These are phyloP conservation scores for Saitoella complicata DNA, from an alignment of 805 yeast genomes.

Conservation along the genomic window DNA sequence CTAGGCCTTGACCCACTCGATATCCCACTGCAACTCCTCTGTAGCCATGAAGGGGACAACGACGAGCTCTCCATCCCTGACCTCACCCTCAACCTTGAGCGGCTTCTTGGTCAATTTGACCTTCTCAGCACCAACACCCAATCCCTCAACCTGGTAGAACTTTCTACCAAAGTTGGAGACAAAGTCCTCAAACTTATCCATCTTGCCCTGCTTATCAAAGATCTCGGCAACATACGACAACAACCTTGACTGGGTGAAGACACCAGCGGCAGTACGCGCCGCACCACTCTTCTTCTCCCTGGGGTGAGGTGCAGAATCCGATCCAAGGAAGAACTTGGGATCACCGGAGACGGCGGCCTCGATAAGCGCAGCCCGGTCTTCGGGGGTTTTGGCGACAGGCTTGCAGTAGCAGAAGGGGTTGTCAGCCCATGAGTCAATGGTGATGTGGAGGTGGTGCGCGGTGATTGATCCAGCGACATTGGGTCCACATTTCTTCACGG, in stretches of 20 bases:
- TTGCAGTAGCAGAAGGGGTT: slow-evolving; percentile 89
- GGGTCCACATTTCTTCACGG: slow-evolving; percentile 51
- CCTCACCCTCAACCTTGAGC: no score
- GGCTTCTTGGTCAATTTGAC: no score
- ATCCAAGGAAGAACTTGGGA: slow-evolving; percentile 88
- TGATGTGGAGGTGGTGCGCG: slow-evolving; percentile 81
- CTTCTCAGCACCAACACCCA: no score
- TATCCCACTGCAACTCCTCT: no score
- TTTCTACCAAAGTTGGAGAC: slow-evolving; percentile 56
- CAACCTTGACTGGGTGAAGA: slow-evolving; percentile 74
- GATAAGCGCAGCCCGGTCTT: slow-evolving; percentile 63
- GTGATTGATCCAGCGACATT: slow-evolving; percentile 84
- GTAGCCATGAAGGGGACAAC: no score
- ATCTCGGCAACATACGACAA: slow-evolving; percentile 73
- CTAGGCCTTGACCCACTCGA: no score
- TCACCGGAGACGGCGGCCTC: slow-evolving; percentile 83
- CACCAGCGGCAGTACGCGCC: slow-evolving; percentile 65
- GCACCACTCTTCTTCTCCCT: slow-evolving; percentile 65
- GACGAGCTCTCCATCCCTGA: no score
- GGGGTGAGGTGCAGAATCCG: slow-evolving; percentile 98
- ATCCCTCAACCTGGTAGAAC: slow-evolving; percentile 33
- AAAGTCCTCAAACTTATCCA: slow-evolving; percentile 55
- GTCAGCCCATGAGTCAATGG: slow-evolving; percentile 94
- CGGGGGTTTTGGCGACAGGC: slow-evolving; percentile 91
- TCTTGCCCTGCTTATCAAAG: slow-evolving; percentile 48